Conservation (phyloP, 495 filamentous ascomycete genomes). For the Neurospora sublineolata region DNA sequence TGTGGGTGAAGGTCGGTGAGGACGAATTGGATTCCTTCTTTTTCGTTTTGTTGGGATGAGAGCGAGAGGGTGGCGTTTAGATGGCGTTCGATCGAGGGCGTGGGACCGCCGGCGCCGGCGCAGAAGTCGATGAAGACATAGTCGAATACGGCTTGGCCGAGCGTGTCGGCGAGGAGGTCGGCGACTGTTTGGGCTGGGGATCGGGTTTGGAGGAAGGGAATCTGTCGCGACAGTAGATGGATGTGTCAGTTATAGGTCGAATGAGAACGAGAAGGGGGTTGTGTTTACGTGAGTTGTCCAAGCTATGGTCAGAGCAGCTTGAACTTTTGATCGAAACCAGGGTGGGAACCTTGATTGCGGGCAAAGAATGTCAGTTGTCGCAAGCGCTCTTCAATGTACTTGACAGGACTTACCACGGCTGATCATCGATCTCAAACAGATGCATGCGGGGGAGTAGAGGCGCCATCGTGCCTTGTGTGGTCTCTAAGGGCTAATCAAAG, state of each 20-base stretch:
- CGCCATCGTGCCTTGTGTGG: constrained; percentile 25
- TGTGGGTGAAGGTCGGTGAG: constrained; percentile 62
- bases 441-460: constrained; percentile 41
- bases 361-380: background rate
- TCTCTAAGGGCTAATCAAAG: too few relatives aligned
- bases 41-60: constrained; percentile 1
- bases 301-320: constrained; percentile 38
- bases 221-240: constrained; percentile 1
- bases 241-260: background rate
- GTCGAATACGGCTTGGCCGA: constrained; percentile 23
- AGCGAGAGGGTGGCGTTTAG: constrained; percentile 35
- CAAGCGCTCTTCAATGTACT: background rate
- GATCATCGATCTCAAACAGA: constrained; percentile 45
- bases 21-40: constrained; percentile 42
- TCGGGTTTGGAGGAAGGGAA: constrained; percentile 33
- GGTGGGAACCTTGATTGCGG: constrained; percentile 36
- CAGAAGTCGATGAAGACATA: constrained; percentile 63
- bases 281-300: constrained; percentile 31
- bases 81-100: constrained; percentile 47
- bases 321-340: constrained; percentile 38
- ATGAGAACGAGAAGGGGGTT: background rate
- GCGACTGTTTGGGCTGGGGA: constrained; percentile 38
- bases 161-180: constrained; percentile 33
- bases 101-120: constrained; percentile 61
- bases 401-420: constrained; percentile 33